Base-by-base conservation (phyloP, 345 rosid species). In the Sisymbrium irio region DNA sequence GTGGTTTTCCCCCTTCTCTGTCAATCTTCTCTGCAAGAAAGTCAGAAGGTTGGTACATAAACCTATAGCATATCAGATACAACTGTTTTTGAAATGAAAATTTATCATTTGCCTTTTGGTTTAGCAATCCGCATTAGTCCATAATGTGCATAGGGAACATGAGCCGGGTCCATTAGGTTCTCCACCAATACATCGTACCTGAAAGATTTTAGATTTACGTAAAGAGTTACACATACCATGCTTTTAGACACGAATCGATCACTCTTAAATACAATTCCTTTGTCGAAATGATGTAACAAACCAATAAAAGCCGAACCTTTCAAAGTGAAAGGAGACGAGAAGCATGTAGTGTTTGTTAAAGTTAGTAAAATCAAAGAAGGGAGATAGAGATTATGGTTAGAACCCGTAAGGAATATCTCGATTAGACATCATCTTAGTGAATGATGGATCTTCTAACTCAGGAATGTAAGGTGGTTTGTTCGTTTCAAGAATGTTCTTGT, bases 81-180 rank as follows among this genome's bases (percentile, higher is more conserved):
- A 35, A 14, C 19, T 12, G 6, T 18, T 32, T 32, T 39, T 56
- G 53, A 67, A 40, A 13, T 2, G 32, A 6, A 74, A 56, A 18
- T 30, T 46, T 51, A 66, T 79, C 72, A 79, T 54, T 33, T 63
- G 57, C 89, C 84, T 76, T 79, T 82, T 3, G 84, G 87, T 57
- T 60, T 62, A 41, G 36, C 58, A 33, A 74, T 71, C 76, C 49
- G 71, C 96, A 89, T 82, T 60, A 93, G 46, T 72, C 97, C 89
- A 68, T 87, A 82, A 78, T 90, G 98, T 44, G 98, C 96, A 78
- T 89, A 90, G 9, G 93, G 98, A 74, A 90, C 96, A 79, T 93
- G 98, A 76, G 96, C 88, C 46, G 96, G 98, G 79, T 93, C 97
- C 97, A 90, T 89, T 37, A 90, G 86, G 62, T 93, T 93, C 80